Conservation (phyloP, 1,139 yeast genomes). For the Blastobotrys capitulatus region DNA sequence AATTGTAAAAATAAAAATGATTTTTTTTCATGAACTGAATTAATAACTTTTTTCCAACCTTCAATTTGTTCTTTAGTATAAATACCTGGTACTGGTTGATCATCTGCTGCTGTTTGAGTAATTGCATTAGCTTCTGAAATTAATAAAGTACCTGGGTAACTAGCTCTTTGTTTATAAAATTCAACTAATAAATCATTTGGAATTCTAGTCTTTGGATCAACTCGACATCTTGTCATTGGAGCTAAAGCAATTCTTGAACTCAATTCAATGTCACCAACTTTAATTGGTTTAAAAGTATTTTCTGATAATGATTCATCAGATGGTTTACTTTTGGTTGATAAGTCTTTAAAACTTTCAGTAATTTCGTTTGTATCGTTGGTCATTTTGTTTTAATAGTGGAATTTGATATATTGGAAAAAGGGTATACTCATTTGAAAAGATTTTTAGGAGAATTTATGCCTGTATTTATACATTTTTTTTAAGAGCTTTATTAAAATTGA, state of each 20-base stretch:
- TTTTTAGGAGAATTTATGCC: too few species aligned
- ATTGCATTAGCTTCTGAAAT: constrained; percentile 41
- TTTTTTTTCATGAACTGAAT: constrained; percentile 48
- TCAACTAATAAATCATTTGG: constrained; percentile 33
- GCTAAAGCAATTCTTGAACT: constrained; percentile 42
- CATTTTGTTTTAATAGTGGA: too few species aligned
- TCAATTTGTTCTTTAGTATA: constrained; percentile 43
- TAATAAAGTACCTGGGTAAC: constrained; percentile 46
- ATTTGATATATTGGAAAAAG: too few species aligned
- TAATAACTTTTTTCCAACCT: constrained; percentile 49
- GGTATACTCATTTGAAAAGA: too few species aligned
- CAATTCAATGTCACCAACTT: constrained; percentile 26
- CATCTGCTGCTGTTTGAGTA: constrained; percentile 35
- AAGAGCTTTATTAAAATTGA: too few species aligned
- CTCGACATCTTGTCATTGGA: constrained; percentile 49
- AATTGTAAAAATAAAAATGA: constrained; percentile 51
- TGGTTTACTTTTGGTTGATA: too few species aligned
- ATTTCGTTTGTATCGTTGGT: too few species aligned
- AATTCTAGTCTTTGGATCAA: constrained; percentile 27
- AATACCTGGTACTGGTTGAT: constrained; percentile 48
- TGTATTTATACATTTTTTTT: too few species aligned
- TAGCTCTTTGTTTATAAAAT: constrained; percentile 46
- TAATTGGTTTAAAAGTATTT: constrained; percentile 24
- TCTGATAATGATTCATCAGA: too few species aligned
- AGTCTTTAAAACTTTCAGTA: too few species aligned